phyloP scores from a whole-genome alignment of 306 rosid genomes.

The Acmispon strigosus region DNA sequence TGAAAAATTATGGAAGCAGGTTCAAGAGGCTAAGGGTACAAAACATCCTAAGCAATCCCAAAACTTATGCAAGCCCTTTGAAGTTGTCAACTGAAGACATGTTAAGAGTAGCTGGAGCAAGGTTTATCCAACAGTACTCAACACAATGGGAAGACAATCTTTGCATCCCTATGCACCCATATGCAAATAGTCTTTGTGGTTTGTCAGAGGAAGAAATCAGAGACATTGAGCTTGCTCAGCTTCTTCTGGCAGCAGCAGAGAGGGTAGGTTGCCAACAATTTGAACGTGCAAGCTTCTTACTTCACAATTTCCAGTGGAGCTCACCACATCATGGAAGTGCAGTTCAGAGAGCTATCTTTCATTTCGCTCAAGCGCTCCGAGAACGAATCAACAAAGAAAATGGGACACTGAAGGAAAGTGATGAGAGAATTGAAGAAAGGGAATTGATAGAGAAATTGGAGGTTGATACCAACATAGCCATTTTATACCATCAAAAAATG shows the following conservation, averaged over 20 bases:
- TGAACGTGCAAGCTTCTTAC: slow-evolving; percentile 43
- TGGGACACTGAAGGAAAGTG: slow-evolving; percentile 10
- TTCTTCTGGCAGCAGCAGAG: slow-evolving; percentile 55
- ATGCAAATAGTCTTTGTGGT: slow-evolving; percentile 24
- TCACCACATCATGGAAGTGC: slow-evolving; percentile 29
- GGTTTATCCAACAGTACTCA: slow-evolving; percentile 39
- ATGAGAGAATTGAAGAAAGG: neutral
- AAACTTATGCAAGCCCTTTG: neutral
- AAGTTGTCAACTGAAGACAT: slow-evolving; percentile 48
- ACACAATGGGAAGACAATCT: slow-evolving; percentile 23
- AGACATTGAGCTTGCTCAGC: slow-evolving; percentile 58
- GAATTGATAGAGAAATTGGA: neutral
- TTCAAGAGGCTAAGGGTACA: slow-evolving; percentile 30
- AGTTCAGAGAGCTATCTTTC: slow-evolving; percentile 36
- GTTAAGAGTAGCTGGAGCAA: slow-evolving; percentile 54
- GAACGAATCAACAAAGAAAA: slow-evolving; percentile 41
- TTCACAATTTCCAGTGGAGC: slow-evolving; percentile 31
- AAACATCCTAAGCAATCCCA: neutral
- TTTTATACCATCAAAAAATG: slow-evolving; percentile 19
- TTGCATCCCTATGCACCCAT: slow-evolving; percentile 37
- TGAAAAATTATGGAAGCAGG: slow-evolving; percentile 29
- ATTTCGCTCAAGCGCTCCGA: slow-evolving; percentile 40
- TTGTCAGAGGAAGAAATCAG: slow-evolving; percentile 40
- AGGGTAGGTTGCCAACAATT: slow-evolving; percentile 44
- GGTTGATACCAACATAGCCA: neutral